Base-by-base conservation (phyloP, 1,284 basidiomycete species). In the Puccinia horiana region DNA sequence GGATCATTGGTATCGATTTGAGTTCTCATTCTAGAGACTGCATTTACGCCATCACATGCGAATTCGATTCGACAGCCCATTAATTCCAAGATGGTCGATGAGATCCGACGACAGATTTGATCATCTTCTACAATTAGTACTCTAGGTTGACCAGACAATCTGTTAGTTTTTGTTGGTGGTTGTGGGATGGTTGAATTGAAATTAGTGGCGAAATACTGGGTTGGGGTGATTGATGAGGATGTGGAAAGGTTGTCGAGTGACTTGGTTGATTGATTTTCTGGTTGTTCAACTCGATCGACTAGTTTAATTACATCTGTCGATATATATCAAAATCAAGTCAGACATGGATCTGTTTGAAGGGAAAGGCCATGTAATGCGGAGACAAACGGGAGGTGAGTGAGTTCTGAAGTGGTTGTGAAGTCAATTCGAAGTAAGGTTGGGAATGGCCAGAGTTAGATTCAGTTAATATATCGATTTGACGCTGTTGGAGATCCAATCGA, bases 71-170 rank as follows among this genome's bases (percentile, higher is more conserved):
- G 92, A 87, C 95, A 98, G 73, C 96, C 96, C 87, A 96, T 96
- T 72, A 98, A 93, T 88, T 97, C 93, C 86, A 98, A 87, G 87
- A 98, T 97, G 88, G 96, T 97, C 89, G 91, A 93, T 84, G 93
- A 93, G 82, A 98, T 88, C 85, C 92, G 92, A 77, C 96, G 88
- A 86, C 92, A 95, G 35, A 98, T 94, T 20, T 93, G 93, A 86
- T 98, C 96, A 87, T 98, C 96, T 86, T 98, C 96, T 23, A 98
- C 96, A 4, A 98, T 90, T 77, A 98, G 88, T 76, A 98, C 95
- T 1, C 86, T 84, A 4, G 88, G 88, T 18, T 87, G 87, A 2
- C 87, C 85, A 0, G 87, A 85, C 86, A 85, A 86, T 3, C 84
- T 69, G 35, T 47, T 65, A 29, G n/a, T 54, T 52, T 82, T 76